phyloP scores from a whole-genome alignment of 257 asterid species.

The Handroanthus guayacan region DNA sequence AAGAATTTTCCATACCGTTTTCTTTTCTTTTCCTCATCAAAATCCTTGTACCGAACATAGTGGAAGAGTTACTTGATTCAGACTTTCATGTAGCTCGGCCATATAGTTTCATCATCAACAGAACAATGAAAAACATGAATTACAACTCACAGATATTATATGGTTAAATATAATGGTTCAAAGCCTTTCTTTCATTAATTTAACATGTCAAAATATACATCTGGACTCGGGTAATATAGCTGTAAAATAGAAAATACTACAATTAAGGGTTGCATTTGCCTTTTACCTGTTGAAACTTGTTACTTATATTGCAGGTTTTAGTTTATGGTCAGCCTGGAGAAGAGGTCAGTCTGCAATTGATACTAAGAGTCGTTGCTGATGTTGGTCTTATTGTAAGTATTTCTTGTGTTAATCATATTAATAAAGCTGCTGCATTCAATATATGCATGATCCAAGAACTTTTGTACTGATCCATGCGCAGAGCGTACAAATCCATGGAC shows the following conservation, averaged over 20 bases:
- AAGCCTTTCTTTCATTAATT: conserved; percentile 4
- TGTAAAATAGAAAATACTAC: neutral
- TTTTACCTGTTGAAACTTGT: conserved; percentile 28
- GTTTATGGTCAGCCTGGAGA: conserved; percentile 88
- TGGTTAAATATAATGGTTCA: neutral
- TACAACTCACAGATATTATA: neutral
- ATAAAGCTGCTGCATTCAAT: conserved; percentile 26
- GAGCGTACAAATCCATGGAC: neutral
- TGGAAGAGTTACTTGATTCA: neutral
- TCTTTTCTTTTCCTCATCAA: too few relatives aligned
- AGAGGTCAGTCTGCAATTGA: conserved; percentile 86
- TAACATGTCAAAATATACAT: neutral
- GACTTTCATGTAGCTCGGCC: conserved; percentile 6
- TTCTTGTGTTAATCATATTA: conserved; percentile 21
- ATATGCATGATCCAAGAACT: neutral
- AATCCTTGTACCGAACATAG: too few relatives aligned
- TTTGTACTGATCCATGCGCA: neutral
- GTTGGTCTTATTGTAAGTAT: conserved; percentile 94
- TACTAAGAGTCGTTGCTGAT: conserved; percentile 96
- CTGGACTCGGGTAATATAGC: neutral
- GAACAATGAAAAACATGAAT: neutral
- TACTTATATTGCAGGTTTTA: conserved; percentile 63
- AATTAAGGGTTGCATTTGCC: conserved; percentile 4
- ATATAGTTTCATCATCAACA: neutral
- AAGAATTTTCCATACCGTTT: too few relatives aligned